phyloP scores from a whole-genome alignment of 2,329 filamentous ascomycete genomes.

The Claviceps capensis region DNA sequence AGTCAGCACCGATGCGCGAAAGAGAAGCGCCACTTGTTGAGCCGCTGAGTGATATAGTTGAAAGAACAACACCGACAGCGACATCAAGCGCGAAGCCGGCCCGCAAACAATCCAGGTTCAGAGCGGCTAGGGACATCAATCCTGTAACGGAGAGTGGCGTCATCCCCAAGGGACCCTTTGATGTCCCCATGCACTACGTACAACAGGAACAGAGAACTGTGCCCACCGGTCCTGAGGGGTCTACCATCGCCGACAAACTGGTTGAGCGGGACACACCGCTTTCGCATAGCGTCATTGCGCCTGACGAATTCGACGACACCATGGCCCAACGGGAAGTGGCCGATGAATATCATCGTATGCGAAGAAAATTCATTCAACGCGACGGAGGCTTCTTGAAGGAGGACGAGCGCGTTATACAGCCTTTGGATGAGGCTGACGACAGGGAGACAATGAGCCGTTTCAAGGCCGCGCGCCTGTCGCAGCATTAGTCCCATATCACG shows the following conservation, averaged over 20 bases:
- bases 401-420: conserved; percentile 51
- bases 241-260: conserved; percentile 45
- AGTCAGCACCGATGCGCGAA: conserved; percentile 9
- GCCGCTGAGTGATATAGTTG: conserved; percentile 39
- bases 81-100: conserved; percentile 18
- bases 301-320: conserved; percentile 55
- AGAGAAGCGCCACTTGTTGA: conserved; percentile 24
- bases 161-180: conserved; percentile 28
- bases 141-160: conserved; percentile 4
- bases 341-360: conserved; percentile 67
- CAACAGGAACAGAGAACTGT: conserved; percentile 23
- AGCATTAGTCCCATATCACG: conserved; percentile 22
- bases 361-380: conserved; percentile 70
- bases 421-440: conserved; percentile 53
- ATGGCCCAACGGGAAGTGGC: conserved; percentile 66
- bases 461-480: conserved; percentile 53
- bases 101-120: conserved; percentile 38
- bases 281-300: conserved; percentile 16
- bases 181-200: conserved; percentile 27
- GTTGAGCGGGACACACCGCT: conserved; percentile 36
- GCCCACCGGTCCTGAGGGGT: conserved; percentile 36
- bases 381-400: conserved; percentile 71
- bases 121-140: conserved; percentile 22
- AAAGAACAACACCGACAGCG: conserved; percentile 23
- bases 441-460: conserved; percentile 57